These are phyloP conservation scores for Vinca minor DNA, from an alignment of 257 asterid species.

Conservation along the genomic window DNA sequence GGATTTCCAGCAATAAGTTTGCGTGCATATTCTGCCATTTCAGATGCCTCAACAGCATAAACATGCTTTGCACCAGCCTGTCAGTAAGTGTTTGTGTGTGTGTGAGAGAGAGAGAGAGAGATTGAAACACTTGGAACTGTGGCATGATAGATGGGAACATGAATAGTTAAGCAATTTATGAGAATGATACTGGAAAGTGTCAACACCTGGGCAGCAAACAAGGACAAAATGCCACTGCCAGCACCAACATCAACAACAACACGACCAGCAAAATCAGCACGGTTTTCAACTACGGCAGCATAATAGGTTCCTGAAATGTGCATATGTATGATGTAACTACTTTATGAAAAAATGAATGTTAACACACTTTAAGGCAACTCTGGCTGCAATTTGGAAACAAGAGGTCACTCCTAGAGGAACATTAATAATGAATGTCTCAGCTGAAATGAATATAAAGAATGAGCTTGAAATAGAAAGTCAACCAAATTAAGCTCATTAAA, in stretches of 20 bases:
- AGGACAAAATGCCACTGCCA: slow-evolving; percentile 97
- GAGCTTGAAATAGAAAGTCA: background rate
- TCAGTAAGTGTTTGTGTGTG: slow-evolving; percentile 4
- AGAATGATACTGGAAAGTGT: background rate
- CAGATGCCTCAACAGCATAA: slow-evolving; percentile 99
- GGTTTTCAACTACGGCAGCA: slow-evolving; percentile 97
- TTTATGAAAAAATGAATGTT: background rate
- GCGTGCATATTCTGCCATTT: slow-evolving; percentile 91
- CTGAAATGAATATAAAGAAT: background rate
- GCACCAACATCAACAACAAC: slow-evolving; percentile 99
- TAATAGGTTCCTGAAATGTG: slow-evolving; percentile 73
- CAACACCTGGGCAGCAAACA: slow-evolving; percentile 96
- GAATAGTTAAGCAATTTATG: background rate
- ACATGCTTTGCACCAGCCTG: slow-evolving; percentile 98
- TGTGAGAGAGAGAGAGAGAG: background rate
- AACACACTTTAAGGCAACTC: background rate
- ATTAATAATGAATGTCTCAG: background rate
- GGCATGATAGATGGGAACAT: background rate
- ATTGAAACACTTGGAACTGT: background rate
- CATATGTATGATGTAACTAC: slow-evolving; percentile 18
- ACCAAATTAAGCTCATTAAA: background rate
- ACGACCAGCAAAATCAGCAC: slow-evolving; percentile 64
- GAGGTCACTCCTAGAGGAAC: background rate
- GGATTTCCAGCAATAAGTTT: slow-evolving; percentile 91
- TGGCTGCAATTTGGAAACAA: background rate